Base-by-base conservation (phyloP, 768 basidiomycete species). In the Lactarius pseudohatsudake region DNA sequence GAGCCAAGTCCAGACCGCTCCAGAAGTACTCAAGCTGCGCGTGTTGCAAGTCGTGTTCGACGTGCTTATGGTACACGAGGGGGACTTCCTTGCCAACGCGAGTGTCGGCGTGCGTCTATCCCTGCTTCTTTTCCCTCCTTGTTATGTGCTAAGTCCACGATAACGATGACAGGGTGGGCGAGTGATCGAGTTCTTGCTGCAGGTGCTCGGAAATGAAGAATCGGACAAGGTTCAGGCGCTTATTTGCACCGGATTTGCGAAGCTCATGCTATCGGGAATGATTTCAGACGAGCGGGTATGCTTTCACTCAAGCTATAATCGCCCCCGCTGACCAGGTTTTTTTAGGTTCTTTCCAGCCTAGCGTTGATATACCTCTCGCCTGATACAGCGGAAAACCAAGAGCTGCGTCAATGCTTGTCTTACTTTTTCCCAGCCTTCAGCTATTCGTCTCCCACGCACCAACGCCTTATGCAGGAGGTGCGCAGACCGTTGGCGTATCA, bases 401-500 rank as follows among this genome's bases (percentile, higher is more conserved):
- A 89, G 63, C 80, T 98, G 20, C 84, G 92, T 50, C 96, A 98
- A 75, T 94, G 89, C 72, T 76, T 97, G 45, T 83, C 88, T 4
- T 91, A 90, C 75, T 96, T 96, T 81, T 87, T 96, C 77, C 90
- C 87, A 2, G 86, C 88, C 0, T 97, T 90, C 73, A 91, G 91
- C 75, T 92, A 88, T 76, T 92, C 92, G n/a, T 88, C 89, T 0
- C 75, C 83, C 6, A 71, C 71, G 26, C 92, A 96, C 72, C 95
- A 97, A 76, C 75, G 82, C 20, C 76, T 83, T n/a, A 87, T 97
- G 81, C 83, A 82, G 71, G 74, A 84, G 81, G 81, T 86, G 80
- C 70, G 85, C 81, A 61, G 77, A 77, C 16, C 28, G 57, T 40
- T 57, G 36, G n/a, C 3, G 16, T 57, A 10, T 16, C 8, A 43